Conservation (phyloP, 2,329 filamentous ascomycete genomes). For the Coniochaeta sp. region DNA sequence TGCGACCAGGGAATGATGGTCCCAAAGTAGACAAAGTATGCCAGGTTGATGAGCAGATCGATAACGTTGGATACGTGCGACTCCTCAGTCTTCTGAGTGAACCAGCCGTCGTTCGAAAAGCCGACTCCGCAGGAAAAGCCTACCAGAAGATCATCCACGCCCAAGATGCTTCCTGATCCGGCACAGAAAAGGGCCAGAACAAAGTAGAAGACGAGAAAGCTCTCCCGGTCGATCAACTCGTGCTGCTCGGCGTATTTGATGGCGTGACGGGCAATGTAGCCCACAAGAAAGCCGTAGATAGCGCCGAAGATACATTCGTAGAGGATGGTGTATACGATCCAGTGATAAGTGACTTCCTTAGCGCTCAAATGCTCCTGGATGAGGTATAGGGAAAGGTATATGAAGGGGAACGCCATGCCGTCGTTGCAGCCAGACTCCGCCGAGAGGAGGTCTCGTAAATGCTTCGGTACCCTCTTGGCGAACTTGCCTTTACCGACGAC, state of each 20-base stretch:
- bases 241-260: conserved; percentile 82
- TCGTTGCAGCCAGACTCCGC: conserved; percentile 98
- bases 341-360: conserved; percentile 67
- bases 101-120: conserved; percentile 99
- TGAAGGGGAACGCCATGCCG: conserved; percentile 98
- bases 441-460: conserved; percentile 89
- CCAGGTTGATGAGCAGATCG: conserved; percentile 90
- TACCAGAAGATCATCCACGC: conserved; percentile 87
- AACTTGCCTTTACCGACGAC: conserved; percentile 99
- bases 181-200: conserved; percentile 93
- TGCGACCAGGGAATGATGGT: conserved; percentile 95
- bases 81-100: conserved; percentile 95
- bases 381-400: conserved; percentile 87
- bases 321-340: conserved; percentile 81
- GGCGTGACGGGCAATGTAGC: conserved; percentile 82
- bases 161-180: conserved; percentile 83
- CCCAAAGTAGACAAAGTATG: conserved; percentile 96
- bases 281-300: conserved; percentile 77
- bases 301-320: conserved; percentile 96
- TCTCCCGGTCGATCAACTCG: conserved; percentile 89
- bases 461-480: conserved; percentile 92
- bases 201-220: conserved; percentile 98
- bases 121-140: conserved; percentile 96
- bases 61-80: conserved; percentile 99
- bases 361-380: conserved; percentile 71